phyloP scores from a whole-genome alignment of 495 filamentous ascomycete genomes.

The Bombardia bombarda region DNA sequence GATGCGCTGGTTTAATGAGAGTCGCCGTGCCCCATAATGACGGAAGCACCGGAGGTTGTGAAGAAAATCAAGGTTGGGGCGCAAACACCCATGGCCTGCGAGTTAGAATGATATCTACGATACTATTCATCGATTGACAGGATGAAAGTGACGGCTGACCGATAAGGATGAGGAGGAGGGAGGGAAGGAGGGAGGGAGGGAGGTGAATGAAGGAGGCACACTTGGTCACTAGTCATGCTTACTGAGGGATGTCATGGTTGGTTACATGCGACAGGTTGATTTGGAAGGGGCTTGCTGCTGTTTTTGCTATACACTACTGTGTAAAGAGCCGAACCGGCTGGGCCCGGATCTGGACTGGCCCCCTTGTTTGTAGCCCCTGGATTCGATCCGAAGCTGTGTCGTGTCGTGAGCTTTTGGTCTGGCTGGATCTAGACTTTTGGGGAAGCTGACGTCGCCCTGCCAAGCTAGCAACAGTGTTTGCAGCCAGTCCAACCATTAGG shows the following conservation, averaged over 20 bases:
- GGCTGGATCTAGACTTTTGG: too few species aligned
- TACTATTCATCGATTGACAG: background rate
- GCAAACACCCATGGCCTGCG: background rate
- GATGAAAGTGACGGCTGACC: background rate
- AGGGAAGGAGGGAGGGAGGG: conserved; percentile 6
- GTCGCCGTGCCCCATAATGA: background rate
- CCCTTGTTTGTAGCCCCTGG: too few species aligned
- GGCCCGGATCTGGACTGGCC: background rate
- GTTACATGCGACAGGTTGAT: conserved; percentile 3
- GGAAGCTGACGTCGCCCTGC: conserved; percentile 13
- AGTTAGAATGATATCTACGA: background rate
- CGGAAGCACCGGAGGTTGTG: background rate
- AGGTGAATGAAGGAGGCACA: conserved; percentile 4
- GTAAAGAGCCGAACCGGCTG: background rate
- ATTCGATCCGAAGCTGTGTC: too few species aligned
- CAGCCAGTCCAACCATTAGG: background rate
- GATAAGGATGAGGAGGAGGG: background rate
- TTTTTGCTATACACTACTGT: background rate
- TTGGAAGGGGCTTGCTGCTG: background rate
- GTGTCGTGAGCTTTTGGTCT: too few species aligned
- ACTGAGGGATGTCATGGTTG: conserved; percentile 30
- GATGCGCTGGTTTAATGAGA: background rate
- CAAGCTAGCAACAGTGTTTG: conserved; percentile 2
- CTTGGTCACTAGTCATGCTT: conserved; percentile 18
- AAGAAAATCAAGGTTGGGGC: background rate